These are phyloP conservation scores for Fusarium miscanthi DNA, from an alignment of 2,329 filamentous ascomycete species.

Conservation along the genomic window DNA sequence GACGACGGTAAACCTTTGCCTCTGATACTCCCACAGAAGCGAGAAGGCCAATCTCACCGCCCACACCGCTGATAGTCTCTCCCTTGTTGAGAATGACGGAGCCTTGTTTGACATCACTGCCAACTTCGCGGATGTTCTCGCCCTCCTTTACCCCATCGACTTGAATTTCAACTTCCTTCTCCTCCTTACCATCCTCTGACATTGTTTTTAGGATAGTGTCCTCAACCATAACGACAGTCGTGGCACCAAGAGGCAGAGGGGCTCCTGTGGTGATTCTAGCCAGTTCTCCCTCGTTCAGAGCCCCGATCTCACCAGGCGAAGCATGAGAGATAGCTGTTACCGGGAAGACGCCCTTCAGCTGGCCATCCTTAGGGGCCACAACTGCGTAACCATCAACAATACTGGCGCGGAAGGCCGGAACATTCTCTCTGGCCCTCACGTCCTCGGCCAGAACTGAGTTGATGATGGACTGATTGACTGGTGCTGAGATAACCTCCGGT, in stretches of 20 bases:
- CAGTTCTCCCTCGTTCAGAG: constrained; percentile 78
- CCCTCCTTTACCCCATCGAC: constrained; percentile 78
- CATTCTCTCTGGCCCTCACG: constrained; percentile 81
- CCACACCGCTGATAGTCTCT: constrained; percentile 84
- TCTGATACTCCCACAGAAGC: constrained; percentile 82
- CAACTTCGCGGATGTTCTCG: constrained; percentile 91
- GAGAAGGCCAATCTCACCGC: constrained; percentile 90
- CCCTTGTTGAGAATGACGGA: constrained; percentile 79
- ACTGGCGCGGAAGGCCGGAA: constrained; percentile 93
- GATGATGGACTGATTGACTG: constrained; percentile 74
- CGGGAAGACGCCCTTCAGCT: constrained; percentile 82
- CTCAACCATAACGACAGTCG: constrained; percentile 92
- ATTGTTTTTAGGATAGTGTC: constrained; percentile 82
- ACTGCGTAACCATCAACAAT: constrained; percentile 98
- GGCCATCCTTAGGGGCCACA: constrained; percentile 70
- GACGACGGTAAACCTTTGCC: constrained; percentile 79
- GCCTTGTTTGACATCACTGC: constrained; percentile 82
- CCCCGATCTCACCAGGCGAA: constrained; percentile 72
- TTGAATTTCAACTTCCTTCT: constrained; percentile 87
- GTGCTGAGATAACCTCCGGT: constrained; percentile 65
- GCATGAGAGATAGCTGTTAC: constrained; percentile 91
- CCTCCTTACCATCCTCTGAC: constrained; percentile 84
- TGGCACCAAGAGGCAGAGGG: constrained; percentile 87
- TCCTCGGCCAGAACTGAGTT: constrained; percentile 86
- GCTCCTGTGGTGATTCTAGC: constrained; percentile 95